Percentiles rank a stretch among this genome's conserved stretches.
Conservation (phyloP, 2,329 filamentous ascomycete genomes). For the Helotiales sp. region DNA sequence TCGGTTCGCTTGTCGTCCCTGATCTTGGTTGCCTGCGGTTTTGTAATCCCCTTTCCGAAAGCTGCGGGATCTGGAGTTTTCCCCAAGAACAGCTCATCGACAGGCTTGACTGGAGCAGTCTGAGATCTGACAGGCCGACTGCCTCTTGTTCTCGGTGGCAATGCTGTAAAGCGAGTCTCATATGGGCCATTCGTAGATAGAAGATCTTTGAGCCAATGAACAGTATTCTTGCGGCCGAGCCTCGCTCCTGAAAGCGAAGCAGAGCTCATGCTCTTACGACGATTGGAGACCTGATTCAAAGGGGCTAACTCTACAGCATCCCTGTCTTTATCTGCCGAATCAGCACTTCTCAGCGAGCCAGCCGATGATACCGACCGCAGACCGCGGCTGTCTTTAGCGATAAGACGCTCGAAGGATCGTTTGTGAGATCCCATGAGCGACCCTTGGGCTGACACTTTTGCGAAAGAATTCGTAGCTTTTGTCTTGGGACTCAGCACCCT, state of each 20-base stretch:
- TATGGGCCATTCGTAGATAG: constrained; percentile 37
- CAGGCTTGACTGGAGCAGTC: constrained; percentile 19
- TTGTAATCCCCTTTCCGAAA: constrained; percentile 7
- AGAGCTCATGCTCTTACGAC: constrained; percentile 17
- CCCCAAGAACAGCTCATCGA: constrained; percentile 27
- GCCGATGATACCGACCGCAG: constrained; percentile 31
- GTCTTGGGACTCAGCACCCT: constrained; percentile 25
- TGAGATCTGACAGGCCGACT: constrained; percentile 21
- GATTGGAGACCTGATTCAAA: neutral
- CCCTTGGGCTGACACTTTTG: constrained; percentile 13
- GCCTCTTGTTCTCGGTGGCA: constrained; percentile 35
- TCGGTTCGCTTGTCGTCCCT: constrained; percentile 23
- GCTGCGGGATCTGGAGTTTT: constrained; percentile 17
- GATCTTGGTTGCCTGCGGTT: neutral
- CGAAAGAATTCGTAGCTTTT: constrained; percentile 21
- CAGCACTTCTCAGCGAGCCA: constrained; percentile 22
- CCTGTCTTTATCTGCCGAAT: constrained; percentile 6
- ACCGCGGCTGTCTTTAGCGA: constrained; percentile 1
- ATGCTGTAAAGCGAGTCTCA: constrained; percentile 37
- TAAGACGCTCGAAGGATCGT: constrained; percentile 21
- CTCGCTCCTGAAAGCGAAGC: constrained; percentile 21
- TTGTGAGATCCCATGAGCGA: constrained; percentile 14
- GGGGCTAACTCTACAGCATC: constrained; percentile 4
- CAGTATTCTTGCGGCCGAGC: constrained; percentile 30
- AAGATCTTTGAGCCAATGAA: constrained; percentile 40